Evolutionary conservation across 345 rosid species (phyloP).

Genomic region (Orychophragmus violaceus): DNA sequence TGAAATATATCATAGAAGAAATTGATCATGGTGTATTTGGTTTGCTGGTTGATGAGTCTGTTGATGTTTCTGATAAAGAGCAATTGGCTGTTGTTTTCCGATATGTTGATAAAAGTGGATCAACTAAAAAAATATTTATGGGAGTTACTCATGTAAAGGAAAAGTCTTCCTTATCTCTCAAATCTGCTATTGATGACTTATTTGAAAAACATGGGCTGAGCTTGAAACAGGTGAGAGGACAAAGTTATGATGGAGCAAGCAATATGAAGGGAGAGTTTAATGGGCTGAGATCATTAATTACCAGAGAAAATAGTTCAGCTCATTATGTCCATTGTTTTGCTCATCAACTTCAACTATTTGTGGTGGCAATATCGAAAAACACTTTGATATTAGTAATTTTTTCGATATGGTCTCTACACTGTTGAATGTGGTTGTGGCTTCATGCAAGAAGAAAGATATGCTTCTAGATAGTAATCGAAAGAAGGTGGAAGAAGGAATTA

Average conservation of each 20-base stretch:
- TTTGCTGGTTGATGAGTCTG: neutral
- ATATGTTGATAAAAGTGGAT: neutral
- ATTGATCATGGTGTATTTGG: neutral
- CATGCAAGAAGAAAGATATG: neutral
- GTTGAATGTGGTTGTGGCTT: neutral
- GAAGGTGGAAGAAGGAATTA: neutral
- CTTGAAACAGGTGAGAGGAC: neutral
- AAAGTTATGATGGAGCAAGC: too few species aligned
- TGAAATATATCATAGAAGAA: neutral
- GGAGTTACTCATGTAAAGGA: neutral
- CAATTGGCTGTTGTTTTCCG: neutral
- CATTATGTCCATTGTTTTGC: neutral
- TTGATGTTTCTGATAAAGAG: too few species aligned
- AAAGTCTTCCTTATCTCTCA: neutral
- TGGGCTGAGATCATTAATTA: neutral
- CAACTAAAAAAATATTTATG: neutral
- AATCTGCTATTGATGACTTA: neutral
- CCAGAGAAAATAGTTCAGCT: neutral
- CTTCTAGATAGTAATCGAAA: neutral
- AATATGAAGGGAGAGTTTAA: neutral
- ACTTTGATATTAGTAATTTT: neutral
- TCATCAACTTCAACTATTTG: neutral
- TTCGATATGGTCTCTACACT: neutral
- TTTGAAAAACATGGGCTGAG: neutral
- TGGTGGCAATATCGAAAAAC: neutral